Base-by-base conservation (phyloP, 2,329 filamentous ascomycete genomes). In the Talaromyces sp. region DNA sequence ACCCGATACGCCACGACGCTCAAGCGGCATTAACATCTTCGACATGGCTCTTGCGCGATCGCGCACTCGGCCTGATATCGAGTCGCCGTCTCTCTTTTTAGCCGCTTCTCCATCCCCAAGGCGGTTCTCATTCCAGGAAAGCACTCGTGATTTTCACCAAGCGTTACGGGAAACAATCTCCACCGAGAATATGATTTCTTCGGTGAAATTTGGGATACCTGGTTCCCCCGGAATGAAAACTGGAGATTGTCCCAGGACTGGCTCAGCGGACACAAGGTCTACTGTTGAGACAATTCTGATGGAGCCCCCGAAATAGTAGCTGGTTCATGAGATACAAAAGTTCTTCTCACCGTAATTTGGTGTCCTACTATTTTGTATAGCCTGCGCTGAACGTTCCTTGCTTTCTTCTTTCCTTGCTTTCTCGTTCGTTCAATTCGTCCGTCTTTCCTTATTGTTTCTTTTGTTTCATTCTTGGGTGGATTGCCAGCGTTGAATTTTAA, bases 81-180 rank as follows among this genome's bases (percentile, higher is more conserved):
- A 61, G 22, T 36, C 46, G 8, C 42, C 30, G 3, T 20, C 54
- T 7, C 16, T 19, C 11, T 46, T 33, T 2, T 13, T 30, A 32
- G 8, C 9, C 9, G 29, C 40, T 1, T 13, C 30, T 29, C 10
- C 17, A 20, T 11, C 17, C 1, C 37, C 42, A 0, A 29, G 33
- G 1, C 35, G 27, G 3, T n/a, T 13, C 17, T 58, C 53, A 5
- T 17, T 41, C 3, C 43, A 30, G 3, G 49, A 41, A 4, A 55
- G 49, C 13, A 58, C 60, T 0, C 46, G 40, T n/a, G 54, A 60
- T 11, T 62, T 62, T 9, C 60, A 61, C 24, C 48, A 60, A 24
- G 58, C 54, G 2, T 17, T 62, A 14, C 54, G 54, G 3, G 47
- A 62, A 22, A 56, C 60, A 1, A 33, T 46, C 0, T 56, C 49